Conservation (phyloP, 805 yeast genomes). For the Kodamaea neixiangensis region DNA sequence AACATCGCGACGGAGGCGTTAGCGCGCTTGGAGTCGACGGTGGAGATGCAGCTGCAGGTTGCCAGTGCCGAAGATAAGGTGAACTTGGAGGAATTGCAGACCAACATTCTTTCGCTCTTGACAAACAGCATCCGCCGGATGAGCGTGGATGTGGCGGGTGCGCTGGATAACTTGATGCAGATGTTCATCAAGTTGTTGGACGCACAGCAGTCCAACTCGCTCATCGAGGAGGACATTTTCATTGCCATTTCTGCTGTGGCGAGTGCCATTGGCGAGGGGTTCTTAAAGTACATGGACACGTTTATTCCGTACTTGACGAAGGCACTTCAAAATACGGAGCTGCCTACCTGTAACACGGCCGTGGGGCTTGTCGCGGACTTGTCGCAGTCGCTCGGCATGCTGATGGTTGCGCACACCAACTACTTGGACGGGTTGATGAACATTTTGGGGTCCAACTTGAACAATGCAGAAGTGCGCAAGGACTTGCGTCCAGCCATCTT, state of each 20-base stretch:
- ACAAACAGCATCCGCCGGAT: conserved; percentile 85
- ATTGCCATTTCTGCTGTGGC: conserved; percentile 91
- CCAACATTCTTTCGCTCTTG: conserved; percentile 73
- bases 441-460: conserved; percentile 72
- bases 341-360: conserved; percentile 83
- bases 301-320: conserved; percentile 80
- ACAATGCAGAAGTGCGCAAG: conserved; percentile 65
- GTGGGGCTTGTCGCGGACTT: conserved; percentile 95
- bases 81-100: conserved; percentile 85
- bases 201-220: conserved; percentile 60
- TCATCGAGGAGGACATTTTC: conserved; percentile 92
- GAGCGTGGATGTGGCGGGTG: conserved; percentile 61
- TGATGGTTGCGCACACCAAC: conserved; percentile 50
- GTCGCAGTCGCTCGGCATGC: conserved; percentile 79
- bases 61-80: conserved; percentile 69
- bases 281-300: conserved; percentile 73
- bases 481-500: conserved; percentile 86
- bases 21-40: conserved; percentile 69
- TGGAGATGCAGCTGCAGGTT: conserved; percentile 56
- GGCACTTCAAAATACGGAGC: conserved; percentile 80
- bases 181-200: conserved; percentile 71
- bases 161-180: conserved; percentile 83
- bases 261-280: conserved; percentile 69
- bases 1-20: conserved; percentile 75
- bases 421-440: conserved; percentile 83